A percentile compares a stretch with the other conserved stretches of the same genome.
Evolutionary conservation across 129 eudicot species (phyloP).

Genomic region (Chrysanthemum seticuspe): DNA sequence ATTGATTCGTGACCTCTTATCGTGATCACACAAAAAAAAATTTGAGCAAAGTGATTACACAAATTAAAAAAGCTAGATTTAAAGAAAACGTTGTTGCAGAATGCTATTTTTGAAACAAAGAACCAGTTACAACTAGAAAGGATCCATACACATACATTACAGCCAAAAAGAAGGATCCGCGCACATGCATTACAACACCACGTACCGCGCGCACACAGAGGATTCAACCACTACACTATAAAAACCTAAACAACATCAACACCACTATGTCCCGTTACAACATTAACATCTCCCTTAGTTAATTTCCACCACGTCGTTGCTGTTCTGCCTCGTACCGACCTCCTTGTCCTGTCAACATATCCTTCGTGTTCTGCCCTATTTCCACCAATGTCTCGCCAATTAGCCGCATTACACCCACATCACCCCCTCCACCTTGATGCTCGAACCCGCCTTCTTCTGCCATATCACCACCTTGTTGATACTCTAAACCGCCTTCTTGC

Average conservation of each 20-base stretch:
- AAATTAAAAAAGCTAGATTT: too few relatives aligned
- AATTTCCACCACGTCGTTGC: not conserved
- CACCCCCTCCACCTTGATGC: not conserved
- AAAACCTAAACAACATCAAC: not conserved
- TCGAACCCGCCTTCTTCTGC: constrained; percentile 7
- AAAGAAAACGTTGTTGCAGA: too few relatives aligned
- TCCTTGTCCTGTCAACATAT: constrained; percentile 47
- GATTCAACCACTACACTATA: not conserved
- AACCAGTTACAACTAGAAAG: too few relatives aligned
- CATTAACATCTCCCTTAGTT: not conserved
- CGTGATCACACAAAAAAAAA: too few relatives aligned
- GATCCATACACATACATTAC: too few relatives aligned
- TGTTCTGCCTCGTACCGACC: not conserved
- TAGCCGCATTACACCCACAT: constrained; percentile 42
- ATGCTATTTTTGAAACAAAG: too few relatives aligned
- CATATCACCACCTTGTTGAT: not conserved
- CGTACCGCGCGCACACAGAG: too few relatives aligned
- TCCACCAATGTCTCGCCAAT: constrained; percentile 78
- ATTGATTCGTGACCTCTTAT: too few relatives aligned
- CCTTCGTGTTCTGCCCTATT: constrained; percentile 69
- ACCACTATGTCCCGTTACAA: not conserved
- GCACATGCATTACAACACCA: too few relatives aligned
- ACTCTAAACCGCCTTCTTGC: constrained; percentile 7
- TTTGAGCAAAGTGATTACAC: too few relatives aligned
- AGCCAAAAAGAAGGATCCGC: too few relatives aligned